Evolutionary conservation across 768 basidiomycete genomes (phyloP).

Genomic region (Serendipita vermifera): DNA sequence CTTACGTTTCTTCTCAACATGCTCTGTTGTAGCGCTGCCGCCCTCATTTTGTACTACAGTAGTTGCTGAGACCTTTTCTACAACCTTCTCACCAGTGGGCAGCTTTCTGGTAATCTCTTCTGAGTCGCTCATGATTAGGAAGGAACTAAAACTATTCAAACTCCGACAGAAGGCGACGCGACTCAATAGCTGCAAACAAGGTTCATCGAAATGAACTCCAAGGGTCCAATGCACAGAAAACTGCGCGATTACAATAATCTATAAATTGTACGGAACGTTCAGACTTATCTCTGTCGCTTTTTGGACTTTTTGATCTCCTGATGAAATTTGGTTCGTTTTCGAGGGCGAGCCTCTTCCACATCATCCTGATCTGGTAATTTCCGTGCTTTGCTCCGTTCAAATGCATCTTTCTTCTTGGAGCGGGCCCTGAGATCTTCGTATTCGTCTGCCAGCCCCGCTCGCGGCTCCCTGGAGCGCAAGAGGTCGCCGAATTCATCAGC

Average conservation of each 20-base stretch:
- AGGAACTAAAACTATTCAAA: too few relatives aligned
- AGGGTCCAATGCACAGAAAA: not conserved
- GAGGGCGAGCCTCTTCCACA: not conserved
- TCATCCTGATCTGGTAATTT: not conserved
- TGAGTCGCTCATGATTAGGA: not conserved
- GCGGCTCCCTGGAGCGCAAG: constrained; percentile 44
- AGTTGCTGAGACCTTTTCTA: not conserved
- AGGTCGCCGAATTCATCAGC: constrained; percentile 81
- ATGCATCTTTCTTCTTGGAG: constrained; percentile 47
- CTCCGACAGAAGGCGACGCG: too few relatives aligned
- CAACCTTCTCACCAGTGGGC: not conserved
- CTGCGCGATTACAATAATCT: not conserved
- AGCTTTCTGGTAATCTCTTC: constrained; percentile 7
- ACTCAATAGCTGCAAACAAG: too few relatives aligned
- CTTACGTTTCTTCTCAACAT: constrained; percentile 2
- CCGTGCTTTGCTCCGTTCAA: constrained; percentile 31
- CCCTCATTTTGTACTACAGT: not conserved
- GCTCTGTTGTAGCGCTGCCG: not conserved
- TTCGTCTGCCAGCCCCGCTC: constrained; percentile 41
- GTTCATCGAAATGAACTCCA: too few relatives aligned
- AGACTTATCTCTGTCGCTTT: not conserved
- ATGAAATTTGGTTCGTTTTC: constrained; percentile 4
- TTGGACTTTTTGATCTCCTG: not conserved
- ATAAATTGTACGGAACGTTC: not conserved
- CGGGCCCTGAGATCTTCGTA: constrained; percentile 67